Conservation (phyloP, 116 monocot genomes). For the Phalaenopsis hybrid region DNA sequence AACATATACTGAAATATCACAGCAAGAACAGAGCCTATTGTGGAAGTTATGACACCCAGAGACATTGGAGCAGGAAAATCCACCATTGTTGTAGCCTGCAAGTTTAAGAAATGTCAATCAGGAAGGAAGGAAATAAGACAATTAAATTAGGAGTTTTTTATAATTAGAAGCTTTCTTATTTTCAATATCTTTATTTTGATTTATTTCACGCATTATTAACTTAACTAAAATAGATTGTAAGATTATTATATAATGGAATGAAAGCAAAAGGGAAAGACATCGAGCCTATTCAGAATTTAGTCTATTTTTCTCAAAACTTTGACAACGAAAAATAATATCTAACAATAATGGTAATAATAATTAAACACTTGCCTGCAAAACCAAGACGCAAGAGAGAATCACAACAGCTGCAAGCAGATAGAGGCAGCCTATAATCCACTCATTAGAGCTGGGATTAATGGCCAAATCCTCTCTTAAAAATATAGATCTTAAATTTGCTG, state of each 20-base stretch:
- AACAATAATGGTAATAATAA: not conserved
- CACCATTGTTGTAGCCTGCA: slow-evolving; percentile 12
- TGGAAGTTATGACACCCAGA: not conserved
- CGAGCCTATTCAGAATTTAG: no score
- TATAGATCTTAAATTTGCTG: not conserved
- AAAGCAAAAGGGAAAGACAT: no score
- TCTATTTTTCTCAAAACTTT: no score
- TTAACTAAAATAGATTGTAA: no score
- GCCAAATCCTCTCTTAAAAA: not conserved
- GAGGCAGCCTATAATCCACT: slow-evolving; percentile 24
- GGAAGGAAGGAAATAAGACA: not conserved
- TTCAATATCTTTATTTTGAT: no score
- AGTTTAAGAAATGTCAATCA: not conserved
- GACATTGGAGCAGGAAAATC: not conserved
- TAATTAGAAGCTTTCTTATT: no score
- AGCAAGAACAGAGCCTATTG: not conserved
- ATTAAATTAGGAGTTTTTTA: no score
- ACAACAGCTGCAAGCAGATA: slow-evolving; percentile 19
- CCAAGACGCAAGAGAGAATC: not conserved
- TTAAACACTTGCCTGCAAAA: no score
- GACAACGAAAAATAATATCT: no score
- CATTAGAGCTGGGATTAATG: not conserved
- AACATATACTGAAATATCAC: not conserved
- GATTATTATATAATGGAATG: no score
- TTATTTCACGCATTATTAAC: no score